Percentiles rank a stretch among this genome's conserved stretches.
Evolutionary conservation across 768 basidiomycete genomes (phyloP).

Genomic region (Kwoniella shandongensis): DNA sequence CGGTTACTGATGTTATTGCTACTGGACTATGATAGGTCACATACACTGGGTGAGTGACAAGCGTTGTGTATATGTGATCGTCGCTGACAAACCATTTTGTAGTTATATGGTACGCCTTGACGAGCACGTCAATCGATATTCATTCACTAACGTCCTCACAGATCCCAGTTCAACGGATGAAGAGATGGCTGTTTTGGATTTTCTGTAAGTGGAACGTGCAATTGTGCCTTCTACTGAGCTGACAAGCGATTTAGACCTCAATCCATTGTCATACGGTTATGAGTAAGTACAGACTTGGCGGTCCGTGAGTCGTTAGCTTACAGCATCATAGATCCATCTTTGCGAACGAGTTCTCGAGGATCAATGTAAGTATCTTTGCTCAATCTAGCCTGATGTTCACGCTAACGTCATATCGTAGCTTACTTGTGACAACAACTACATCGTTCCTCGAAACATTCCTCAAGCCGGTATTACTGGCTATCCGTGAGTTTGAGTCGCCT

Average conservation of each 20-base stretch:
- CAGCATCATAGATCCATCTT: slow-evolving; percentile 34
- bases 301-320: not conserved
- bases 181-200: slow-evolving; percentile 71
- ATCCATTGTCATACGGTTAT: slow-evolving; percentile 77
- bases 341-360: slow-evolving; percentile 52
- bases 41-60: slow-evolving; percentile 42
- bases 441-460: slow-evolving; percentile 45
- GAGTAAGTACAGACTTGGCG: slow-evolving; percentile 47
- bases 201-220: slow-evolving; percentile 44
- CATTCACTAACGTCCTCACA: not conserved
- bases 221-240: slow-evolving; percentile 48
- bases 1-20: slow-evolving; percentile 1
- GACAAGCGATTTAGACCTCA: slow-evolving; percentile 64
- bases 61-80: not conserved
- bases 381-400: no score
- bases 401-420: slow-evolving; percentile 17
- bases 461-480: slow-evolving; percentile 38
- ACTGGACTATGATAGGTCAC: no score
- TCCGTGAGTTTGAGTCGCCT: slow-evolving; percentile 16
- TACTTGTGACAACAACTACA: slow-evolving; percentile 44
- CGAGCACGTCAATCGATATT: no score
- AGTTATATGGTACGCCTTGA: no score
- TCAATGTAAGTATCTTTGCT: slow-evolving; percentile 15
- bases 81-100: no score
- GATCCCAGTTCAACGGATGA: slow-evolving; percentile 50